Evolutionary conservation across 441 rosid genomes (phyloP).

Genomic region (Pelargonium cotyledonis): DNA sequence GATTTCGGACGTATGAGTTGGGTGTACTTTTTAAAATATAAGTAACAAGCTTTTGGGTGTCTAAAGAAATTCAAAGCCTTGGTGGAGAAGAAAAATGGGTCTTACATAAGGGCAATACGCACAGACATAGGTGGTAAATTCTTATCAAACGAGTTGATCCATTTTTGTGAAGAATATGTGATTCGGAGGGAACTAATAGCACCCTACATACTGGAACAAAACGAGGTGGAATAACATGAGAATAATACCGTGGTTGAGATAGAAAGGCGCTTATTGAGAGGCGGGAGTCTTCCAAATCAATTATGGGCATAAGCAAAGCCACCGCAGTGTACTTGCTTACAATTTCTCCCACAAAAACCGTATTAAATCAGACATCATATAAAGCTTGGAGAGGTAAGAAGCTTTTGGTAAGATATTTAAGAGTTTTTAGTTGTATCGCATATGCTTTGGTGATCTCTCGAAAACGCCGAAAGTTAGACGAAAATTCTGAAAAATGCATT

Average conservation of each 20-base stretch:
- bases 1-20: conserved; percentile 5
- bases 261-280: neutral
- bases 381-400: neutral
- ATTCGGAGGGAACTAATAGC: neutral
- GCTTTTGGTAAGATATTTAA: neutral
- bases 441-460: no score
- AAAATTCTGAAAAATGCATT: neutral
- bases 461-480: neutral
- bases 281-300: neutral
- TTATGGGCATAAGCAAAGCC: neutral
- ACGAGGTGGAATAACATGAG: neutral
- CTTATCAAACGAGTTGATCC: neutral
- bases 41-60: neutral
- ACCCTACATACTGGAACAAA: neutral
- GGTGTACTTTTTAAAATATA: neutral
- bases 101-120: neutral
- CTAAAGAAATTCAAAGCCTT: neutral
- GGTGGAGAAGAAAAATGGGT: neutral
- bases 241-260: conserved; percentile 8
- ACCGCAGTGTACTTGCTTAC: conserved; percentile 1
- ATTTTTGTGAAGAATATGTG: neutral
- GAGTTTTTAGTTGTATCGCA: neutral
- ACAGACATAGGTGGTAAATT: neutral
- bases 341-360: neutral
- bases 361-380: neutral